phyloP scores from a whole-genome alignment of 306 rosid species.

The Ceratonia siliqua region DNA sequence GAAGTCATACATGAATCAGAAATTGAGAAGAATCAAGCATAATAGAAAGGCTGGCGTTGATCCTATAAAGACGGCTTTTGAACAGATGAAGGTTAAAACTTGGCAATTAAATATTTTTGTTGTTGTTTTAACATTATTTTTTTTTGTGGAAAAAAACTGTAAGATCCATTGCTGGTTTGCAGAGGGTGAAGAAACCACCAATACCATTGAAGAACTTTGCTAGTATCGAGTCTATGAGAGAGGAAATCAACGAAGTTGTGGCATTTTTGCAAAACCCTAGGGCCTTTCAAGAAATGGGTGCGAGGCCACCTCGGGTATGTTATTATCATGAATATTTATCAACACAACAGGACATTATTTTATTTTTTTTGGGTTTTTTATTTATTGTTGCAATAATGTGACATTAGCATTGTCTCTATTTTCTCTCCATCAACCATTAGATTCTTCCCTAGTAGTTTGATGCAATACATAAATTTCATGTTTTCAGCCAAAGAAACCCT shows the following conservation, averaged over 20 bases:
- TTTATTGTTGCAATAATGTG: slow-evolving; percentile 22
- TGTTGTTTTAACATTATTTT: slow-evolving; percentile 12
- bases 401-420: not conserved
- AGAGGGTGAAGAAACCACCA: slow-evolving; percentile 97
- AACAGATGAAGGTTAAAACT: slow-evolving; percentile 77
- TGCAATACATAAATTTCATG: not conserved
- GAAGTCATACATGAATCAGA: slow-evolving; percentile 57
- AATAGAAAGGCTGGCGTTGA: slow-evolving; percentile 77
- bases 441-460: slow-evolving; percentile 27
- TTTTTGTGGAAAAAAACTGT: slow-evolving; percentile 29
- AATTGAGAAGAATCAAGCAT: slow-evolving; percentile 44
- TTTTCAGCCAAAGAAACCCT: slow-evolving; percentile 20
- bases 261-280: slow-evolving; percentile 85
- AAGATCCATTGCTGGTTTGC: slow-evolving; percentile 47
- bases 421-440: slow-evolving; percentile 9
- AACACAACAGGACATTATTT: not conserved
- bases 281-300: slow-evolving; percentile 98
- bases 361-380: not conserved
- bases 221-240: slow-evolving; percentile 90
- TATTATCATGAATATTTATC: slow-evolving; percentile 21
- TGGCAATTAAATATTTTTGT: slow-evolving; percentile 21
- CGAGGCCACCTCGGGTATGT: slow-evolving; percentile 94
- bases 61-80: slow-evolving; percentile 91
- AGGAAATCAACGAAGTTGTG: slow-evolving; percentile 95
- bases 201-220: slow-evolving; percentile 88